Percentiles rank a stretch among this genome's conserved stretches.
phyloP scores from a whole-genome alignment of 192 early-diverging fungal genomes.

The Entomortierella parvispora region DNA sequence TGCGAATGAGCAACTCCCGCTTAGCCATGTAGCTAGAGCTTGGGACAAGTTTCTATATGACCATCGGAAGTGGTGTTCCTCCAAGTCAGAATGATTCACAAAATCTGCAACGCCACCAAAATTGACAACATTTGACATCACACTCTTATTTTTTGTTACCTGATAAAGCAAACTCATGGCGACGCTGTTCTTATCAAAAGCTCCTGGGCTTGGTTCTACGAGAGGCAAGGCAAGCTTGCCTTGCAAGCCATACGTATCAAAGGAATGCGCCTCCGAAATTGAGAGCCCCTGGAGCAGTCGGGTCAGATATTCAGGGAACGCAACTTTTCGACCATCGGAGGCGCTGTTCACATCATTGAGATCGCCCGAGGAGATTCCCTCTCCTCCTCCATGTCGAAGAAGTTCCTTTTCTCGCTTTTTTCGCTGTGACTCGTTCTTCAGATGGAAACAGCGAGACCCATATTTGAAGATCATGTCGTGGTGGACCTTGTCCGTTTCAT shows the following conservation, averaged over 20 bases:
- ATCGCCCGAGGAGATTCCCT: too few relatives aligned
- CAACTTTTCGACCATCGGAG: background rate
- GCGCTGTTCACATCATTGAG: background rate
- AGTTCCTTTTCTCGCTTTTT: background rate
- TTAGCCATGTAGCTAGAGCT: constrained; percentile 2
- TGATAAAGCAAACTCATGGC: constrained; percentile 19
- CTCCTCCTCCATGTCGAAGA: too few relatives aligned
- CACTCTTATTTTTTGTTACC: background rate
- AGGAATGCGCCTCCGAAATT: background rate
- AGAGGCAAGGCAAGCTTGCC: constrained; percentile 11
- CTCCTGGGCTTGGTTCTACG: constrained; percentile 1
- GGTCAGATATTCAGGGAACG: too few relatives aligned
- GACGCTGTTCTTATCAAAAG: constrained; percentile 4
- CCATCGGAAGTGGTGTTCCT: too few relatives aligned
- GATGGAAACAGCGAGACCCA: background rate
- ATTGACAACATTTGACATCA: background rate
- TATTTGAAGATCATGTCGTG: background rate
- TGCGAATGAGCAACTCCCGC: constrained; percentile 14
- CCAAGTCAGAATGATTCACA: too few relatives aligned
- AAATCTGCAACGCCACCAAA: too few relatives aligned
- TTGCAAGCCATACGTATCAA: constrained; percentile 21
- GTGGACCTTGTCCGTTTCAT: constrained; percentile 1
- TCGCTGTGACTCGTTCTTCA: background rate
- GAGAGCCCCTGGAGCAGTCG: constrained; percentile 2
- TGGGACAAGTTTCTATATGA: constrained; percentile 21